Evolutionary conservation across 2,329 filamentous ascomycete genomes (phyloP).

Genomic region (Botrytis hyacinthi): DNA sequence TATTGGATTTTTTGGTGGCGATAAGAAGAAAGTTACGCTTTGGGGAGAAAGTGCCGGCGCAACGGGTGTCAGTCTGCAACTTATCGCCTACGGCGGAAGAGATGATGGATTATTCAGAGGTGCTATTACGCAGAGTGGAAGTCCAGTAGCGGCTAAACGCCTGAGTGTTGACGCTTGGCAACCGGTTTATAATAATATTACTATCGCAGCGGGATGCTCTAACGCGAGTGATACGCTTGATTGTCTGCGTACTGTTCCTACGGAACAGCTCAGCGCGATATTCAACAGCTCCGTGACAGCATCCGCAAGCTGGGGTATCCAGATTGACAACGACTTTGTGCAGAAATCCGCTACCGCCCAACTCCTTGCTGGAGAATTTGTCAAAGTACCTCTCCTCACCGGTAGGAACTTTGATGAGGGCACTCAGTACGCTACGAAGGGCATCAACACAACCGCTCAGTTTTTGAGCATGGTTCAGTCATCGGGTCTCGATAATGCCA

Average conservation of each 20-base stretch:
- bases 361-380: slow-evolving; percentile 56
- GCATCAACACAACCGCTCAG: slow-evolving; percentile 54
- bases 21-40: slow-evolving; percentile 43
- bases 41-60: slow-evolving; percentile 41
- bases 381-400: slow-evolving; percentile 60
- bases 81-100: slow-evolving; percentile 48
- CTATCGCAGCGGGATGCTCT: slow-evolving; percentile 35
- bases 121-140: slow-evolving; percentile 51
- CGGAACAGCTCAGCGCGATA: slow-evolving; percentile 44
- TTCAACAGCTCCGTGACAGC: slow-evolving; percentile 43
- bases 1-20: slow-evolving; percentile 44
- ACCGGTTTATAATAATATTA: slow-evolving; percentile 35
- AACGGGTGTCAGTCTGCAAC: slow-evolving; percentile 45
- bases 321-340: slow-evolving; percentile 57
- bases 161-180: slow-evolving; percentile 4
- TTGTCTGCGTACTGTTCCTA: slow-evolving; percentile 41
- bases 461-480: slow-evolving; percentile 39
- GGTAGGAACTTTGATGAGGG: slow-evolving; percentile 68
- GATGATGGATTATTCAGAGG: slow-evolving; percentile 54
- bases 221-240: slow-evolving; percentile 22
- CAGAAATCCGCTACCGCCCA: slow-evolving; percentile 51
- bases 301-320: slow-evolving; percentile 41
- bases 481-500: slow-evolving; percentile 4
- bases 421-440: slow-evolving; percentile 50
- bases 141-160: slow-evolving; percentile 27